A percentile compares a stretch with the other conserved stretches of the same genome.
phyloP scores from a whole-genome alignment of 768 basidiomycete species.

The Neoboletus subvelutipes region DNA sequence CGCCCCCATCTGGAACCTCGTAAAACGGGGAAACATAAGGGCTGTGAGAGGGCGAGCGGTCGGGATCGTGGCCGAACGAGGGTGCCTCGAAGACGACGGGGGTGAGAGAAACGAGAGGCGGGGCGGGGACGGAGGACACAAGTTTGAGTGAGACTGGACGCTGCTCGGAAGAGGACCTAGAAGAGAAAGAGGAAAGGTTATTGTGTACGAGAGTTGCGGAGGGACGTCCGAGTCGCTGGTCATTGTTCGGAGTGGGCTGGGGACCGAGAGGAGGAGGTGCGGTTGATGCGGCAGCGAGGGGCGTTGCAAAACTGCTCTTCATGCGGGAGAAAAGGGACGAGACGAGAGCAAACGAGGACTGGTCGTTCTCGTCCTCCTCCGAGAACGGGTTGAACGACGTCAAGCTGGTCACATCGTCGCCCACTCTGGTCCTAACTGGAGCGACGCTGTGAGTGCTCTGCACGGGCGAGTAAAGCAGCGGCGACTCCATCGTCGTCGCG shows the following conservation, averaged over 20 bases:
- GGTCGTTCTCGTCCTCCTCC: conserved; percentile 90
- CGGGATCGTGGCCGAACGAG: conserved; percentile 64
- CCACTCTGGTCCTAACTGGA: conserved; percentile 52
- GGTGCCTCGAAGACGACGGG: conserved; percentile 81
- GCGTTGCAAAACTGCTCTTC: conserved; percentile 74
- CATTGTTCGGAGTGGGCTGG: conserved; percentile 34
- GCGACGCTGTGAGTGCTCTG: conserved; percentile 37
- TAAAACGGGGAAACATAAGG: conserved; percentile 50
- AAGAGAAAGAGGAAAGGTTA: conserved; percentile 47
- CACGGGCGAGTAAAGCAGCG: conserved; percentile 29
- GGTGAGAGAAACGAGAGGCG: conserved; percentile 81
- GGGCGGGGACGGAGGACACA: conserved; percentile 58
- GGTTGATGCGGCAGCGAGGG: conserved; percentile 52
- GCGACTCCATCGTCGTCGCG: conserved; percentile 34
- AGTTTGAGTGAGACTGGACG: conserved; percentile 58
- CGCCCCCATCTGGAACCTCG: conserved; percentile 54
- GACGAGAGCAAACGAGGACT: conserved; percentile 82
- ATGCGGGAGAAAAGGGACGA: conserved; percentile 78
- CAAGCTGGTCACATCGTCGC: conserved; percentile 65
- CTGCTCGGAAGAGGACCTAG: conserved; percentile 49
- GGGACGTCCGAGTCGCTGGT: conserved; percentile 53
- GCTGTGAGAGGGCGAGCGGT: conserved; percentile 54
- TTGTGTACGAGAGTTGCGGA: conserved; percentile 45
- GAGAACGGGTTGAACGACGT: conserved; percentile 91
- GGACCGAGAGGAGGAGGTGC: conserved; percentile 35